Conservation (phyloP, 1,284 basidiomycete genomes). For the Takashimella tepidaria region DNA sequence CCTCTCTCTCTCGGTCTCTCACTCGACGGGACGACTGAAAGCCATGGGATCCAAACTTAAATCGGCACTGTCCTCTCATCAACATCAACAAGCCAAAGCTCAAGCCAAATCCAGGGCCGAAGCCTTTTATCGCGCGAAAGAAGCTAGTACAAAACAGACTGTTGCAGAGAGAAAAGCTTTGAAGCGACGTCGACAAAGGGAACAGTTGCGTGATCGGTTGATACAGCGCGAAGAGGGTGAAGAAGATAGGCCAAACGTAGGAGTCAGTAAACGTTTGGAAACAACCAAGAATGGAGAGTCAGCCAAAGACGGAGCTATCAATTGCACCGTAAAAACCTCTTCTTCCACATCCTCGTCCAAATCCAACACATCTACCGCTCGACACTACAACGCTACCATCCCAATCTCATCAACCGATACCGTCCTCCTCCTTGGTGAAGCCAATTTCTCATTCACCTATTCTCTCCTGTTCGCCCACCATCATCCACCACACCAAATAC, state of each 20-base stretch:
- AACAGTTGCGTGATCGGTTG: too few relatives aligned
- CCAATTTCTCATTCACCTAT: slow-evolving; percentile 87
- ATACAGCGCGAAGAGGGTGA: too few relatives aligned
- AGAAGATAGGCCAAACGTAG: too few relatives aligned
- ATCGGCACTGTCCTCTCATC: slow-evolving; percentile 25
- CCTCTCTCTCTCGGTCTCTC: too few relatives aligned
- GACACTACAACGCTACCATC: slow-evolving; percentile 45
- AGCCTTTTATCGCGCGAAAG: slow-evolving; percentile 6
- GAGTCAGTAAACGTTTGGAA: too few relatives aligned
- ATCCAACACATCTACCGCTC: too few relatives aligned
- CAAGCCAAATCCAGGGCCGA: slow-evolving; percentile 9
- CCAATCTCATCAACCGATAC: slow-evolving; percentile 71
- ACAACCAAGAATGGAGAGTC: too few relatives aligned
- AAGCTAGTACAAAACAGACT: slow-evolving; percentile 13
- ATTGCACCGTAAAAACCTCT: too few relatives aligned
- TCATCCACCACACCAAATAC: slow-evolving; percentile 63
- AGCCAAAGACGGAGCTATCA: too few relatives aligned
- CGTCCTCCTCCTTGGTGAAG: slow-evolving; percentile 86
- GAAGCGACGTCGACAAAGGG: slow-evolving; percentile 16
- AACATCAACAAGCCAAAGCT: slow-evolving; percentile 15
- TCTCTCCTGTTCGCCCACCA: slow-evolving; percentile 59
- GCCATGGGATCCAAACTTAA: too few relatives aligned
- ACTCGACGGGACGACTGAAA: too few relatives aligned
- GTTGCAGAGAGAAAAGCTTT: slow-evolving; percentile 23
- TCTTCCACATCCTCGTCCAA: slow-evolving; percentile 69